Conservation (phyloP, 331 rosid species). For the Spiraea crenata region DNA sequence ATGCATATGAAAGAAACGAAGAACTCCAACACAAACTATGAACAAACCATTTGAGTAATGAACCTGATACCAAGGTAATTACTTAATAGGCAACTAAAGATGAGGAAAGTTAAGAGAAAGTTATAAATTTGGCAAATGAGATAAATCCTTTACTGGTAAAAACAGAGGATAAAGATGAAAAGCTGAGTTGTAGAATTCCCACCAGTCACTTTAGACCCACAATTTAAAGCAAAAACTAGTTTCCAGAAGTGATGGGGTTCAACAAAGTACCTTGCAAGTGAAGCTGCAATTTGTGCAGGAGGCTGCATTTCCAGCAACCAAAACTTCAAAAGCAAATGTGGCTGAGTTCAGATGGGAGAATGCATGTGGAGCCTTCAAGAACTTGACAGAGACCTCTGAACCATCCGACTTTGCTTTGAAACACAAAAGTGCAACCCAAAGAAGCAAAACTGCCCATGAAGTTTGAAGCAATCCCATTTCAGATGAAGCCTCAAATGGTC, state of each 20-base stretch:
- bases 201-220: not conserved
- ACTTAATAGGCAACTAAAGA: no score
- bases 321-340: slow-evolving; percentile 60
- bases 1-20: not conserved
- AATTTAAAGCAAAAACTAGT: slow-evolving; percentile 2
- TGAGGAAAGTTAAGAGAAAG: no score
- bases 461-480: slow-evolving; percentile 50
- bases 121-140: no score
- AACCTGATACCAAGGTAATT: no score
- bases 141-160: not conserved
- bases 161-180: no score
- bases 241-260: slow-evolving; percentile 21
- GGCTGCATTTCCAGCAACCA: slow-evolving; percentile 25
- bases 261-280: slow-evolving; percentile 67
- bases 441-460: slow-evolving; percentile 31
- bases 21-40: not conserved
- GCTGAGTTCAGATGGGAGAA: slow-evolving; percentile 71
- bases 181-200: no score
- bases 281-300: slow-evolving; percentile 54
- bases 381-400: slow-evolving; percentile 53
- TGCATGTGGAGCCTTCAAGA: slow-evolving; percentile 70
- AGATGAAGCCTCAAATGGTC: slow-evolving; percentile 12
- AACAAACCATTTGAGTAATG: not conserved
- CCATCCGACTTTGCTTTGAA: slow-evolving; percentile 37
- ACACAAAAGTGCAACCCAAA: slow-evolving; percentile 41